These are phyloP conservation scores for Chondrostereum purpureum DNA, from an alignment of 1,284 basidiomycete species.

Conservation along the genomic window DNA sequence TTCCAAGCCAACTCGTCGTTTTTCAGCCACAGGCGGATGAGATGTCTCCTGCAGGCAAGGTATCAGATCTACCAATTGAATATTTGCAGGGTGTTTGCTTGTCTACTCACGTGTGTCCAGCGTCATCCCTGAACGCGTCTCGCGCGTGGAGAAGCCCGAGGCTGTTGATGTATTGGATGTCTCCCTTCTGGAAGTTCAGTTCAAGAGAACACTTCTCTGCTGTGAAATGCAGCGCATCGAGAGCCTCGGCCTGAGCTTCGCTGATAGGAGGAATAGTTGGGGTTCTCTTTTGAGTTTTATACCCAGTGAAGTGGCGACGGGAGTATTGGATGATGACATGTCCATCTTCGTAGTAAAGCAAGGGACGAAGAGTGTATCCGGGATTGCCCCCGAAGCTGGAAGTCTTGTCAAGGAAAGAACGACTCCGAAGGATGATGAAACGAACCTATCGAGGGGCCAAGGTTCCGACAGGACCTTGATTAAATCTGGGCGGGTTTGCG, in stretches of 20 bases:
- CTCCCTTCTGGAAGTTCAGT: conserved; percentile 41
- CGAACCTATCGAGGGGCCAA: conserved; percentile 36
- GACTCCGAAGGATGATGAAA: not conserved
- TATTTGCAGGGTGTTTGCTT: too few relatives aligned
- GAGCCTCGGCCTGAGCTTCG: conserved; percentile 42
- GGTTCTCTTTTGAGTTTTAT: conserved; percentile 22
- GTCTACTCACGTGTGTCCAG: conserved; percentile 18
- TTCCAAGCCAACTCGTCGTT: conserved; percentile 25
- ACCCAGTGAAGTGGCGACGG: conserved; percentile 39
- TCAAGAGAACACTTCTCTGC: conserved; percentile 38
- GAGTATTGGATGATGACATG: conserved; percentile 41
- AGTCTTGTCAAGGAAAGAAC: not conserved
- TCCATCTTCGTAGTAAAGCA: conserved; percentile 32
- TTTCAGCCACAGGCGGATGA: conserved; percentile 20
- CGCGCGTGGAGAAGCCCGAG: conserved; percentile 37
- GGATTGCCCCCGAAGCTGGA: conserved; percentile 34
- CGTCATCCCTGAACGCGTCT: conserved; percentile 36
- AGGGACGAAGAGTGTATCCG: conserved; percentile 29
- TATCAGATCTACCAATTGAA: too few relatives aligned
- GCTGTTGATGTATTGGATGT: conserved; percentile 45
- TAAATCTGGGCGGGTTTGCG: conserved; percentile 36
- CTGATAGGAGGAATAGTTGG: conserved; percentile 38
- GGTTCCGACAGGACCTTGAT: conserved; percentile 32
- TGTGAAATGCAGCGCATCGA: conserved; percentile 38
- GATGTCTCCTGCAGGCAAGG: conserved; percentile 17